Evolutionary conservation across 1,139 yeast species (phyloP).

Genomic region (Spencermartinsiella ligniputridi): DNA sequence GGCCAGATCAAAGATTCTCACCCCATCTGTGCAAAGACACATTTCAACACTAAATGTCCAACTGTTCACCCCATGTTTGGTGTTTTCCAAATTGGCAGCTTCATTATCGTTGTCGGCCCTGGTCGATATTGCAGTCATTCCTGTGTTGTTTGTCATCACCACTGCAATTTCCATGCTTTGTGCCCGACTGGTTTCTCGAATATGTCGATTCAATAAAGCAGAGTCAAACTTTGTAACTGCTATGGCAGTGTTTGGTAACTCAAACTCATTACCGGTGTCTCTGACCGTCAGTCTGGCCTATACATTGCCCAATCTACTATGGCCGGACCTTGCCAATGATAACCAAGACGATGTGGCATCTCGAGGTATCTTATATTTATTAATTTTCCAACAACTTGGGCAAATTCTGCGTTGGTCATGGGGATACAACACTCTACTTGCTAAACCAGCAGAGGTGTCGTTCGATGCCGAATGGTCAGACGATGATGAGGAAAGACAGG

Average conservation of each 20-base stretch:
- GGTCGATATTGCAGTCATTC: slow-evolving; percentile 66
- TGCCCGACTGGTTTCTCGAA: slow-evolving; percentile 46
- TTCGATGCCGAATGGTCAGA: slow-evolving; percentile 13
- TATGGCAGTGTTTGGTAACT: slow-evolving; percentile 84
- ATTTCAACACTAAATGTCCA: slow-evolving; percentile 69
- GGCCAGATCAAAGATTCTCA: slow-evolving; percentile 56
- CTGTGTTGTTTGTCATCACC: slow-evolving; percentile 62
- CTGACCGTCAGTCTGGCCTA: slow-evolving; percentile 66
- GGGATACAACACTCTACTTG: slow-evolving; percentile 76
- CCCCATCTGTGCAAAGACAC: slow-evolving; percentile 58
- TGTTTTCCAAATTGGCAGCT: slow-evolving; percentile 74
- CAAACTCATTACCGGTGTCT: slow-evolving; percentile 60
- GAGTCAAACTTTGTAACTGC: slow-evolving; percentile 81
- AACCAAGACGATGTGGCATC: slow-evolving; percentile 68
- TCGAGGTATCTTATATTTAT: slow-evolving; percentile 69
- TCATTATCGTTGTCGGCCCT: slow-evolving; percentile 63
- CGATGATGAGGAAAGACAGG: slow-evolving; percentile 3
- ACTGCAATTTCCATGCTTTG: slow-evolving; percentile 58
- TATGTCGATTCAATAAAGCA: slow-evolving; percentile 52
- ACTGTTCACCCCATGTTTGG: slow-evolving; percentile 79
- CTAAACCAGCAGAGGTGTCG: slow-evolving; percentile 37
- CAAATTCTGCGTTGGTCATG: slow-evolving; percentile 85
- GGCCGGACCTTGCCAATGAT: slow-evolving; percentile 71
- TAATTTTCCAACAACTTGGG: slow-evolving; percentile 81
- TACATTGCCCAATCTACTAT: slow-evolving; percentile 64